Percentiles rank a stretch among this genome's conserved stretches.
Conservation (phyloP, 192 early-diverging fungal species). For the Mycoemilia scoparia region DNA sequence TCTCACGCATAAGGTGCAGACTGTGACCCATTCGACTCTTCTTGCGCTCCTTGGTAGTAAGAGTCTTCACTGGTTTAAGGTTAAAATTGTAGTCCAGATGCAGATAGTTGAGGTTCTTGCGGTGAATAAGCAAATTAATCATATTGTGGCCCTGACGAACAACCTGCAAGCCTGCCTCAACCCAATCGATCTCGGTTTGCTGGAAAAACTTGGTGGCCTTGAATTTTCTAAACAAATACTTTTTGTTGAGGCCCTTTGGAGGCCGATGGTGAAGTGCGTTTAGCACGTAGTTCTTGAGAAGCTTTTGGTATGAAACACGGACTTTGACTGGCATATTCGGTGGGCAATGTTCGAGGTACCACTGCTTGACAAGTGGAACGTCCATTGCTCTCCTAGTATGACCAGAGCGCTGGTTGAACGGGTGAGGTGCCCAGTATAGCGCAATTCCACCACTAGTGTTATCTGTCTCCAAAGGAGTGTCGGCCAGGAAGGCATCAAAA, state of each 20-base stretch:
- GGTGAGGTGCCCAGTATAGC: conserved; percentile 96
- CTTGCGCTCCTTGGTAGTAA: conserved; percentile 98
- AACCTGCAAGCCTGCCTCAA: conserved; percentile 96
- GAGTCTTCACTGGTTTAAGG: conserved; percentile 94
- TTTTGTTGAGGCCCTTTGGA: conserved; percentile 78
- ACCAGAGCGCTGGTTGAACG: conserved; percentile 86
- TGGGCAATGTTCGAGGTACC: conserved; percentile 96
- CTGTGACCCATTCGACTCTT: conserved; percentile 98
- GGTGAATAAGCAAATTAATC: conserved; percentile 95
- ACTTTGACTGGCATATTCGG: conserved; percentile 90
- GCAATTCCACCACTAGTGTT: conserved; percentile 83
- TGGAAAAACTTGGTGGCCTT: conserved; percentile 98
- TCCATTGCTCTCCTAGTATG: conserved; percentile 79
- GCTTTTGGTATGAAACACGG: conserved; percentile 95
- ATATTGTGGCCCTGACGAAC: conserved; percentile 98
- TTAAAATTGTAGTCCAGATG: conserved; percentile 99
- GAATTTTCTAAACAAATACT: conserved; percentile 88
- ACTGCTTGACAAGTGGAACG: conserved; percentile 86
- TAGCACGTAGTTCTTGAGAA: conserved; percentile 89
- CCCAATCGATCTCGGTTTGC: conserved; percentile 95
- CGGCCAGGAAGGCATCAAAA: conserved; percentile 54
- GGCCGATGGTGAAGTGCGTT: conserved; percentile 75
- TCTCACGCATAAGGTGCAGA: conserved; percentile 64
- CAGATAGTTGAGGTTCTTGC: conserved; percentile 94
- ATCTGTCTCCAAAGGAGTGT: conserved; percentile 64